Conservation (phyloP, 805 yeast species). For the Wickerhamiella azymoides region DNA sequence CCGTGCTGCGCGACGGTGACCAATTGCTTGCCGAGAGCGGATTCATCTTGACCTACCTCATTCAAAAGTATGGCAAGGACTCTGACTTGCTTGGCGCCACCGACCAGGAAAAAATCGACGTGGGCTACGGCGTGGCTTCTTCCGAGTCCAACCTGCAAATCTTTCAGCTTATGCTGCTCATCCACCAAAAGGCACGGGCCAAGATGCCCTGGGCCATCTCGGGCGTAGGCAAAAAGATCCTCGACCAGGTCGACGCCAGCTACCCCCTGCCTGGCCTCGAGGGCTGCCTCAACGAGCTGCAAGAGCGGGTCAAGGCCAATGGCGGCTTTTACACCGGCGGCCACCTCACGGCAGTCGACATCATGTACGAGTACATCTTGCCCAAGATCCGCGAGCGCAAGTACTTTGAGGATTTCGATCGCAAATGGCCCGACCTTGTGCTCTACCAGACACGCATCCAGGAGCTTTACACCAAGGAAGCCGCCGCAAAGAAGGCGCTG, state of each 20-base stretch:
- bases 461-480: background rate
- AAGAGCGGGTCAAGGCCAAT: constrained; percentile 30
- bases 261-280: constrained; percentile 38
- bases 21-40: constrained; percentile 45
- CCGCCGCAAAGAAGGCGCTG: background rate
- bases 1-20: constrained; percentile 38
- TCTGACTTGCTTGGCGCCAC: constrained; percentile 28
- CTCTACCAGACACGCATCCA: background rate
- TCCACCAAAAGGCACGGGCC: constrained; percentile 25
- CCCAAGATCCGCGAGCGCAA: background rate
- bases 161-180: constrained; percentile 28
- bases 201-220: constrained; percentile 14
- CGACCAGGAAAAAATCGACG: constrained; percentile 30
- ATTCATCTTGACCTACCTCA: constrained; percentile 38
- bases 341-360: constrained; percentile 47
- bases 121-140: constrained; percentile 41
- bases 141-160: constrained; percentile 53
- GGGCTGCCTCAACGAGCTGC: constrained; percentile 30
- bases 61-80: constrained; percentile 34
- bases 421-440: constrained; percentile 3
- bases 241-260: constrained; percentile 34
- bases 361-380: constrained; percentile 25
- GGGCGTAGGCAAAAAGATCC: constrained; percentile 29
- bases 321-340: constrained; percentile 48
- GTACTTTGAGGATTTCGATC: background rate